A percentile compares a stretch with the other conserved stretches of the same genome.
These are phyloP conservation scores for Globisporangium uncinulatum DNA, from an alignment of 352 stramenopile genomes.

Conservation along the genomic window DNA sequence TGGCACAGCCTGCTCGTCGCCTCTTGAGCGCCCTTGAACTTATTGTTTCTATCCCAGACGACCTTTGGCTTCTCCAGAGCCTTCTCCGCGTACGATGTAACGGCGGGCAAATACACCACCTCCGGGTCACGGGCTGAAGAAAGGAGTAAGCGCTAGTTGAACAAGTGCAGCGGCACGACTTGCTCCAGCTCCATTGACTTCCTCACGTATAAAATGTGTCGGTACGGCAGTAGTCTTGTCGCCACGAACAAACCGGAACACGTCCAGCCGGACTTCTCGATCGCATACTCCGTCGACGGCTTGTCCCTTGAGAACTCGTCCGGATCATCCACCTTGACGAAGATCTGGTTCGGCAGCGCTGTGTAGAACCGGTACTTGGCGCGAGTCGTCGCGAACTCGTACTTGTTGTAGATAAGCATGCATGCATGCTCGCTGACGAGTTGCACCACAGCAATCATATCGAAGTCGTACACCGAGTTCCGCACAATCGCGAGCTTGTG, in stretches of 20 bases:
- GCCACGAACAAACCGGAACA: constrained; percentile 19
- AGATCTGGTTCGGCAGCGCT: constrained; percentile 3
- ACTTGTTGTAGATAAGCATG: constrained; percentile 16
- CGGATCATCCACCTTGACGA: constrained; percentile 2
- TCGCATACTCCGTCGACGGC: constrained; percentile 8
- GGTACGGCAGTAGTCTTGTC: constrained; percentile 12
- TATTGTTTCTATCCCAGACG: too few species aligned
- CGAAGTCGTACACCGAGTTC: constrained; percentile 9
- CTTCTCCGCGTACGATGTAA: not conserved
- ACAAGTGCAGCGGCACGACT: constrained; percentile 11
- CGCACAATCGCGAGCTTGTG: constrained; percentile 9
- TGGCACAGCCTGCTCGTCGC: too few species aligned
- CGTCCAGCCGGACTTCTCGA: constrained; percentile 11
- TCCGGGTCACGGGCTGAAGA: not conserved
- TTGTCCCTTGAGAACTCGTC: constrained; percentile 13
- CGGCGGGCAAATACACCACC: too few species aligned
- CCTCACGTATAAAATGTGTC: constrained; percentile 14
- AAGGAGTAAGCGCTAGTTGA: constrained; percentile 13
- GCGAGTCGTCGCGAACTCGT: constrained; percentile 6
- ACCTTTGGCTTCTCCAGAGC: not conserved
- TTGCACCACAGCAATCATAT: constrained; percentile 14
- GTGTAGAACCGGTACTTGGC: constrained; percentile 15
- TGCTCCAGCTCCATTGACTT: constrained; percentile 8
- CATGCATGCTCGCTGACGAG: constrained; percentile 20
- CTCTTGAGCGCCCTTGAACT: too few species aligned